Evolutionary conservation across 371 early-diverging fungal genomes (phyloP), one percentile per base, ranked within the genome.

Genomic region (Phascolomyces articulosus): DNA sequence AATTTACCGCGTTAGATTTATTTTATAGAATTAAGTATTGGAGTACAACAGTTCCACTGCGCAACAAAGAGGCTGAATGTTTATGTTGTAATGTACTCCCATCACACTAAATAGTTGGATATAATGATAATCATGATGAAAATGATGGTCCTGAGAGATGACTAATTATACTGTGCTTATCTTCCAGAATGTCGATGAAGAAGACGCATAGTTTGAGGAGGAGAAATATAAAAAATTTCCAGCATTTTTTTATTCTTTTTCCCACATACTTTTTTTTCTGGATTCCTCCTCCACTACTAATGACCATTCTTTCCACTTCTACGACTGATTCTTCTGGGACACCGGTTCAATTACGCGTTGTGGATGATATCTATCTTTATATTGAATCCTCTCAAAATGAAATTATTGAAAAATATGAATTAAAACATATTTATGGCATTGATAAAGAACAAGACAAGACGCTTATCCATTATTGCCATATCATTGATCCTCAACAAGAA

Each of bases 401-500:
- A 0, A 6, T 4, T 20, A 20, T 6, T 3, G 23, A 51, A 24
- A 11, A 51, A n/a, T 23, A 23, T n/a, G 26, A 51, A 11, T n/a
- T 51, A 11, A 20, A 51, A 24, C 23, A 51, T 24, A 24, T 51
- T 24, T 51, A 51, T 51, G 51, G 51, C 7, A 51, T 51, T n/a
- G 51, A 51, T 51, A 51, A 24, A 44, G n/a, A 44, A 13, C 38
- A 38, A 38, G 9, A 38, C 6, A 38, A 38, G 47, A 18, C 7
- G n/a, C 1, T 24, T 20, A 51, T 51, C 51, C 23, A 51, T 24
- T 51, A 51, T n/a, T 51, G 51, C 23, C 51, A 51, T 51, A 23
- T 51, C n/a, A 51, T 7, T 6, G 23, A 51, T 9, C 51, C 51
- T n/a, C n/a, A 55, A 48, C 51, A 60, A 51, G 34, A 51, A 10